Percentiles rank a stretch among this genome's conserved stretches.
phyloP scores from a whole-genome alignment of 1,284 basidiomycete genomes.

The Pterulicium gracile region DNA sequence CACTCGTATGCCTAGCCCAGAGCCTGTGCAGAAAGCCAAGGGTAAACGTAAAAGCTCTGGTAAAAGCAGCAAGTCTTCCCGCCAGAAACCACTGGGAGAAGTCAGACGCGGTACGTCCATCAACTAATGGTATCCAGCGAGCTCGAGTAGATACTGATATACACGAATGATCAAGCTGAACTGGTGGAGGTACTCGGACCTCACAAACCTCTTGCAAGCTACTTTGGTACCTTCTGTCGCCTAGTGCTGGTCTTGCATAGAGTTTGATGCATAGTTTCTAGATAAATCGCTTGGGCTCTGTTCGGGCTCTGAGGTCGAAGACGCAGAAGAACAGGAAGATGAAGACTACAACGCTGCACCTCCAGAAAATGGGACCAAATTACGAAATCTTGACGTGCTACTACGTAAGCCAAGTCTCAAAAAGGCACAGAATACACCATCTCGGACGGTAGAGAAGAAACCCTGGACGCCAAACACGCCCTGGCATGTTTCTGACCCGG shows the following conservation, averaged over 20 bases:
- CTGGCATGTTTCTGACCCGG: constrained; percentile 5
- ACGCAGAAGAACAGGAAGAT: constrained; percentile 21
- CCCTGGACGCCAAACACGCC: neutral
- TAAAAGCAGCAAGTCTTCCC: neutral
- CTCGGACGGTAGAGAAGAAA: neutral
- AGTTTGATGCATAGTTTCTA: no score
- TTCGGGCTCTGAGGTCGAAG: constrained; percentile 36
- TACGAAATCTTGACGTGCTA: constrained; percentile 11
- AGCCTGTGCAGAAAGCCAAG: neutral
- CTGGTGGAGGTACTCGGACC: neutral
- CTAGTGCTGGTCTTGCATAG: no score
- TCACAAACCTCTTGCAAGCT: neutral
- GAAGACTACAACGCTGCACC: constrained; percentile 21
- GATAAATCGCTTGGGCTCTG: constrained; percentile 23
- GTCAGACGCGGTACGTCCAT: neutral
- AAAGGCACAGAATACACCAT: constrained; percentile 8
- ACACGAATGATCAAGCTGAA: neutral
- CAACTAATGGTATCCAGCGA: neutral
- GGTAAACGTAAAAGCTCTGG: neutral
- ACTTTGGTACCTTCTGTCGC: neutral
- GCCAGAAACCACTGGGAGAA: neutral
- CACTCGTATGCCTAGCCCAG: neutral
- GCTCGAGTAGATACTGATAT: neutral
- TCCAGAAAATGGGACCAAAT: neutral
- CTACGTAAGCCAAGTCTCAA: constrained; percentile 21